Evolutionary conservation across 2,329 filamentous ascomycete species (phyloP), one percentile per base, ranked within the genome.

Genomic region (Fusarium redolens): DNA sequence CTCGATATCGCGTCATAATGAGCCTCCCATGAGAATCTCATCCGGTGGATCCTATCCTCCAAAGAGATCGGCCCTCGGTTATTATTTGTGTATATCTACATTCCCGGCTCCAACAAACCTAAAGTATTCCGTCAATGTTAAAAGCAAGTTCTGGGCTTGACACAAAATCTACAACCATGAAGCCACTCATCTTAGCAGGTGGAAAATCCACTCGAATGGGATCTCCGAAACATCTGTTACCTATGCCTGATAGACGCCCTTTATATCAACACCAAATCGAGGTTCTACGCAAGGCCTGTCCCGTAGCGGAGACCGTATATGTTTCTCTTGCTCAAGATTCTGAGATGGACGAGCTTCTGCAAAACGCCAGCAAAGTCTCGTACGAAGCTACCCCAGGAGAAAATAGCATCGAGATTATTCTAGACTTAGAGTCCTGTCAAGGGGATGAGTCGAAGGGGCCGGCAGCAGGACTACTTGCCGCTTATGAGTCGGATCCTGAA

Each of bases 161-260:
- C 4, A 6, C 3, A 4, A 30, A 8, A 3, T 7, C 22, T 7
- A n/a, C 45, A 22, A 0, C 14, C 30, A 22, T 50, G 3, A 50
- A 63, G 1, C 44, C 37, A 20, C 54, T 63, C 1, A 59, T 63
- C 8, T 10, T 63, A 4, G 54, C 54, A 0, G 61, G 61, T 5
- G 61, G 54, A 5, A 63, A 37, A 9, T 63, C 61, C 0, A 41
- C 54, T 1, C 5, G 61, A 22, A 59, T 63, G 61, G 61, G 61
- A 1, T 50, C 15, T 0, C 43, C 54, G 13, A 63, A 63, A 4
- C 61, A 63, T 22, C 37, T 59, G 0, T 12, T 63, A 1, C 2
- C 11, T 0, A 50, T 60, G 61, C 43, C 54, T 3, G 25, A 63
- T 17, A 22, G 54, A 5, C 37, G 25, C 6, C 15, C 31, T 7